These are phyloP conservation scores for Lepidium aucheri DNA, from an alignment of 345 rosid genomes.

Conservation along the genomic window DNA sequence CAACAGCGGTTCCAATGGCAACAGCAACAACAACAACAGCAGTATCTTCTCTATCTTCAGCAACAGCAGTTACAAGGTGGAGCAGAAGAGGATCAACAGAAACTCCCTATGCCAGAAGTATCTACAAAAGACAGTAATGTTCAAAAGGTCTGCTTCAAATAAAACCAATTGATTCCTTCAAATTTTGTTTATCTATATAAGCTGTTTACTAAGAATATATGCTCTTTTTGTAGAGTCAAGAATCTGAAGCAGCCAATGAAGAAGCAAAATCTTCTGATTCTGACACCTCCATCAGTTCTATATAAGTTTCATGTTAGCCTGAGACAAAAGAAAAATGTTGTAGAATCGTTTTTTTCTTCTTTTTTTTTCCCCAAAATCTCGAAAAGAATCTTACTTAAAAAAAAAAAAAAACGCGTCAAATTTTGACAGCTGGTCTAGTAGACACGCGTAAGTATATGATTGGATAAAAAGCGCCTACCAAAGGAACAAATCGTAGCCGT, in stretches of 20 bases:
- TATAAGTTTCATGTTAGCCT: neutral
- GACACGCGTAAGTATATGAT: neutral
- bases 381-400: neutral
- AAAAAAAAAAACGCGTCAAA: slow-evolving; percentile 26
- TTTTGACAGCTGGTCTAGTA: slow-evolving; percentile 5
- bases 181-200: neutral
- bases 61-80: slow-evolving; percentile 32
- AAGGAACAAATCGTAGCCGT: slow-evolving; percentile 27
- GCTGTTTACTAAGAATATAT: neutral
- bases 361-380: neutral
- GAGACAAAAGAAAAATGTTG: neutral
- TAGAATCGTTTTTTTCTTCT: neutral
- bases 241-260: slow-evolving; percentile 14
- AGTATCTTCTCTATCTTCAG: slow-evolving; percentile 15
- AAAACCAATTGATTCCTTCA: neutral
- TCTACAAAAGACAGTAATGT: slow-evolving; percentile 14
- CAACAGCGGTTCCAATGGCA: slow-evolving; percentile 24
- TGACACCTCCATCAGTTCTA: slow-evolving; percentile 21
- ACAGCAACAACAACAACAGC: slow-evolving; percentile 29
- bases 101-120: slow-evolving; percentile 17
- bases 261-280: slow-evolving; percentile 8
- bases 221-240: slow-evolving; percentile 17
- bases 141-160: slow-evolving; percentile 23
- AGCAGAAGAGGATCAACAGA: slow-evolving; percentile 21
- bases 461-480: slow-evolving; percentile 30